Conservation (phyloP, 306 rosid genomes). For the Styphnolobium japonicum region DNA sequence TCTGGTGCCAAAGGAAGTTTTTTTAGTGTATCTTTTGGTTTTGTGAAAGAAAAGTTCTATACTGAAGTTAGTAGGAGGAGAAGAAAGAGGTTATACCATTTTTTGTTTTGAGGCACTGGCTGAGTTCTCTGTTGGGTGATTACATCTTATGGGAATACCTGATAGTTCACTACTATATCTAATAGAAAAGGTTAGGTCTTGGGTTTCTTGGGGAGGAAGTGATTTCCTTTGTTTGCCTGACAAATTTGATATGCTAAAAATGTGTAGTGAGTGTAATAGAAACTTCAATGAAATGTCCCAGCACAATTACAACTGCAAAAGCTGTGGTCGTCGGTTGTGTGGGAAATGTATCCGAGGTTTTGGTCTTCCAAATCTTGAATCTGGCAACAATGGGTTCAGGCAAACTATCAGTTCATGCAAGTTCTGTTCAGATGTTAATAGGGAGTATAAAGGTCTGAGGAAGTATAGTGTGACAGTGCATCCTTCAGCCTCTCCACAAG, state of each 20-base stretch:
- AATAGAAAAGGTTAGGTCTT: slow-evolving; percentile 64
- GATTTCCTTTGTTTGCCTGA: slow-evolving; percentile 36
- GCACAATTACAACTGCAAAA: slow-evolving; percentile 53
- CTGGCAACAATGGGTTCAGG: slow-evolving; percentile 36
- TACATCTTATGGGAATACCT: slow-evolving; percentile 88
- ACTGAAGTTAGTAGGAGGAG: slow-evolving; percentile 37
- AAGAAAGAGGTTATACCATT: not conserved
- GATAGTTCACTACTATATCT: slow-evolving; percentile 72
- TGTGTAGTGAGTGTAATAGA: slow-evolving; percentile 67
- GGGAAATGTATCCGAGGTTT: slow-evolving; percentile 54
- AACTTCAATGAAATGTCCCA: slow-evolving; percentile 31
- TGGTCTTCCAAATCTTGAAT: slow-evolving; percentile 43
- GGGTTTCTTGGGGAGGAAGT: slow-evolving; percentile 57
- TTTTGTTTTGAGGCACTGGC: slow-evolving; percentile 33
- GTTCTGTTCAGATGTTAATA: slow-evolving; percentile 51
- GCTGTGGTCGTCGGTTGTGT: slow-evolving; percentile 74
- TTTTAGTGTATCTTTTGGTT: slow-evolving; percentile 30
- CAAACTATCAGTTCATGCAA: slow-evolving; percentile 49
- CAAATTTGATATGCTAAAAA: slow-evolving; percentile 56
- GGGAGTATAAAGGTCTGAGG: slow-evolving; percentile 41
- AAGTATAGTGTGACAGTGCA: slow-evolving; percentile 67
- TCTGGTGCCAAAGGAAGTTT: slow-evolving; percentile 39
- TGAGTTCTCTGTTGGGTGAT: slow-evolving; percentile 38
- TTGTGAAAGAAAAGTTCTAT: slow-evolving; percentile 29
- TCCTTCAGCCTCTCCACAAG: slow-evolving; percentile 83